Evolutionary conservation across 441 rosid genomes (phyloP).

Genomic region (Populus hybrid): DNA sequence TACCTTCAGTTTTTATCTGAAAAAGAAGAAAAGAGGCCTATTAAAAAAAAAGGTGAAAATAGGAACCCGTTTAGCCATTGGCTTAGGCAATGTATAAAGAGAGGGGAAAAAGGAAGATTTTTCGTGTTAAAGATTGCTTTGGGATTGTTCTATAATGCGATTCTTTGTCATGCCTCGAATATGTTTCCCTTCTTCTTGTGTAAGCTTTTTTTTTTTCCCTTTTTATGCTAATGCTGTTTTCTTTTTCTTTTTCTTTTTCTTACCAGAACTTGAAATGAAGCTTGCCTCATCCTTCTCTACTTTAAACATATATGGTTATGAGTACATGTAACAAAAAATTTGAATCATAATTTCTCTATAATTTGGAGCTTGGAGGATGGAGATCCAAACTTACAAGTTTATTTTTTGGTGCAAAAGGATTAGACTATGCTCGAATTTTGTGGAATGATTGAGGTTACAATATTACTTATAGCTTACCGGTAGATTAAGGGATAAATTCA

Average conservation of each 20-base stretch:
- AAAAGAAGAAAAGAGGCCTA: conserved; percentile 17
- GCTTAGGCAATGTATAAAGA: not conserved
- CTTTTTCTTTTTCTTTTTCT: not conserved
- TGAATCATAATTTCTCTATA: too few relatives aligned
- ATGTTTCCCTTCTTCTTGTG: conserved; percentile 10
- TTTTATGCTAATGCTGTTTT: not conserved
- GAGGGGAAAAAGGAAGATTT: not conserved
- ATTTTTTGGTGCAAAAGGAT: not conserved
- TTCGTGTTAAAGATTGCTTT: conserved; percentile 11
- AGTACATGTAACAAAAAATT: not conserved
- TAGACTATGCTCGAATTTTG: not conserved
- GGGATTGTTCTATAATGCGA: conserved; percentile 22
- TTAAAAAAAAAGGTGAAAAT: not conserved
- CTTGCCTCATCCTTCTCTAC: not conserved
- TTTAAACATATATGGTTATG: not conserved
- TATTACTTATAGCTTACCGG: too few relatives aligned
- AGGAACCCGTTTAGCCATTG: conserved; percentile 1
- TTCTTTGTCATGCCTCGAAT: conserved; percentile 24
- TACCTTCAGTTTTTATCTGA: conserved; percentile 13
- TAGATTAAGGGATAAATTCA: not conserved
- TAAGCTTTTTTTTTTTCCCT: not conserved
- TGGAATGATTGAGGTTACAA: not conserved
- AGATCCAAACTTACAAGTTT: not conserved
- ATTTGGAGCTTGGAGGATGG: not conserved
- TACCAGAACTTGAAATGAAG: not conserved